Evolutionary conservation across 805 yeast genomes (phyloP).

Genomic region (Pichia scutulata): DNA sequence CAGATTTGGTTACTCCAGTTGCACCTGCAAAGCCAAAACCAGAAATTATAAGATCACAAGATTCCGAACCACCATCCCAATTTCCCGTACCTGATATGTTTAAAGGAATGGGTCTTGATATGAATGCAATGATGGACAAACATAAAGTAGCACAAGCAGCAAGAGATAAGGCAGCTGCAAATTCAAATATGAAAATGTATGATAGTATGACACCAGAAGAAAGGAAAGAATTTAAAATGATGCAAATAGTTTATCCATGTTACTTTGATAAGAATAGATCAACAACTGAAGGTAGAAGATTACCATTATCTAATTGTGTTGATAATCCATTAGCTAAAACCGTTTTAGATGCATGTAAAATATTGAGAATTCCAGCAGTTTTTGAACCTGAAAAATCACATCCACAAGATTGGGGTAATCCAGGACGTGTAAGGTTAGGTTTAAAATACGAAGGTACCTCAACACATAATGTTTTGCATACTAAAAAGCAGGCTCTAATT

Average conservation of each 20-base stretch:
- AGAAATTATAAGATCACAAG: conserved; percentile 54
- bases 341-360: conserved; percentile 60
- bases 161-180: background rate
- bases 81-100: conserved; percentile 16
- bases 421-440: conserved; percentile 86
- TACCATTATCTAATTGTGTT: conserved; percentile 59
- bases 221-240: conserved; percentile 52
- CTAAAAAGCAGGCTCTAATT: conserved; percentile 60
- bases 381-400: conserved; percentile 80
- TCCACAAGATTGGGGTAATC: conserved; percentile 96
- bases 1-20: conserved; percentile 54
- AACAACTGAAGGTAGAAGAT: conserved; percentile 78
- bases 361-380: conserved; percentile 29
- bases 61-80: conserved; percentile 17
- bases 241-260: conserved; percentile 83
- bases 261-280: conserved; percentile 79
- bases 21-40: conserved; percentile 62
- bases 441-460: conserved; percentile 43
- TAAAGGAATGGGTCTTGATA: conserved; percentile 17
- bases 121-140: background rate
- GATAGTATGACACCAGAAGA: conserved; percentile 37
- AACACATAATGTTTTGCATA: conserved; percentile 29
- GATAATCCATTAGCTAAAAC: conserved; percentile 83
- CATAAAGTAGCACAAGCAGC: background rate
- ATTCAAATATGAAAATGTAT: conserved; percentile 8